These are phyloP conservation scores for Paraleonurus japonicus DNA, from an alignment of 257 asterid genomes.

Conservation along the genomic window DNA sequence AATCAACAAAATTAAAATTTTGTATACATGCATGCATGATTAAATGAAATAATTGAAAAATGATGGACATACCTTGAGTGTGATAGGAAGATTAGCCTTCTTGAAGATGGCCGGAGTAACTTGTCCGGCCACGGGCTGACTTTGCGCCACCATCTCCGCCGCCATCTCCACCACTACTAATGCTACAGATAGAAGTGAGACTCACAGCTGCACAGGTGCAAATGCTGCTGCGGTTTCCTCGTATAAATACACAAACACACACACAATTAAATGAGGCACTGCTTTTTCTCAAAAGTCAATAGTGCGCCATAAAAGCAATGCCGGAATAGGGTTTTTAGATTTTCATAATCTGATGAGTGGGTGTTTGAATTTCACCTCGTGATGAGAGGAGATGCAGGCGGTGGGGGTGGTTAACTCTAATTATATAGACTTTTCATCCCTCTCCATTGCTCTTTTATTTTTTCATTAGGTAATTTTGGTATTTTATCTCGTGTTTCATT, in stretches of 20 bases:
- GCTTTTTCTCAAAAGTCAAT: background rate
- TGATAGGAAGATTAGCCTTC: conserved; percentile 37
- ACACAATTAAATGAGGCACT: background rate
- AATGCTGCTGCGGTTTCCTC: background rate
- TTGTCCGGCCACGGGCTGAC: background rate
- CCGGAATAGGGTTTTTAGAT: background rate
- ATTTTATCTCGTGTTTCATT: too few species aligned
- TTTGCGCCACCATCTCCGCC: conserved; percentile 9
- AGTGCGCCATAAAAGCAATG: background rate
- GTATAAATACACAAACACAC: background rate
- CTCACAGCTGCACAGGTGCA: background rate
- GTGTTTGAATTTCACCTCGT: background rate
- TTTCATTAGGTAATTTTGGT: too few species aligned
- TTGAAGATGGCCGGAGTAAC: conserved; percentile 22
- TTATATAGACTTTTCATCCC: background rate
- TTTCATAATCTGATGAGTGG: background rate
- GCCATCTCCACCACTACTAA: background rate
- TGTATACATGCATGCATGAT: conserved; percentile 5
- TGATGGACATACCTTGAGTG: conserved; percentile 26
- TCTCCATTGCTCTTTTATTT: too few species aligned
- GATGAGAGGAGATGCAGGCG: background rate
- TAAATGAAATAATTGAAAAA: too few species aligned
- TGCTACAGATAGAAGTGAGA: background rate
- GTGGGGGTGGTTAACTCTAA: background rate
- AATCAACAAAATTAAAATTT: background rate